A percentile compares a stretch with the other conserved stretches of the same genome.
Evolutionary conservation across 1,284 basidiomycete species (phyloP).

Genomic region (Sporisorium sorghi): DNA sequence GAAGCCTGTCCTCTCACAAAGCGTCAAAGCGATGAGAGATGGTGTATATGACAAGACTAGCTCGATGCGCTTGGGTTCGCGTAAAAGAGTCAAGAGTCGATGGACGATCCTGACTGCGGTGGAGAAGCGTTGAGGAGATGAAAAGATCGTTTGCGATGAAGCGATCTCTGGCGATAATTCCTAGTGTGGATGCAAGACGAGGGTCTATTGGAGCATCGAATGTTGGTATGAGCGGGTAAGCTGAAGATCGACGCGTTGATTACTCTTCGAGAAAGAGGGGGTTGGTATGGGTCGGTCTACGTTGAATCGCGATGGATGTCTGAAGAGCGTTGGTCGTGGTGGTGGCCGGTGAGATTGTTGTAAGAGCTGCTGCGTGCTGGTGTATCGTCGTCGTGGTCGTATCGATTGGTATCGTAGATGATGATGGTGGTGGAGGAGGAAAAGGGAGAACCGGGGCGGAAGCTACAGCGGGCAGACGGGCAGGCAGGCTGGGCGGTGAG

Average conservation of each 20-base stretch:
- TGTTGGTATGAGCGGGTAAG: background rate
- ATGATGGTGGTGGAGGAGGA: constrained; percentile 5
- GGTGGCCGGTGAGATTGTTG: background rate
- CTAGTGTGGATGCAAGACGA: background rate
- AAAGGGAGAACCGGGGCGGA: background rate
- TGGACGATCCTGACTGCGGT: background rate
- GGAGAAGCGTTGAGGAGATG: background rate
- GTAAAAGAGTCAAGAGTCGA: constrained; percentile 9
- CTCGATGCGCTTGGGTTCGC: constrained; percentile 8
- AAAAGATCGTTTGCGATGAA: background rate
- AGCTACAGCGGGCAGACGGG: background rate
- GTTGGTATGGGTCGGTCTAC: background rate
- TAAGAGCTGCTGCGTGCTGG: background rate
- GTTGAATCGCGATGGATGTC: constrained; percentile 3
- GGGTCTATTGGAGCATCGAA: constrained; percentile 20
- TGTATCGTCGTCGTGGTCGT: constrained; percentile 7
- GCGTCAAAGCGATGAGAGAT: constrained; percentile 23
- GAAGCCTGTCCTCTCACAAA: constrained; percentile 30
- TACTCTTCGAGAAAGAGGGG: constrained; percentile 1
- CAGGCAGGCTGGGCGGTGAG: background rate
- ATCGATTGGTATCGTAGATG: background rate
- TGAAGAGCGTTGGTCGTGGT: constrained; percentile 8
- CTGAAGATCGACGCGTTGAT: constrained; percentile 2
- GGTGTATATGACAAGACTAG: constrained; percentile 46
- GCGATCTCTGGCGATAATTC: constrained; percentile 6